Conservation (phyloP, 1,139 yeast genomes). For the Candida smagusa region DNA sequence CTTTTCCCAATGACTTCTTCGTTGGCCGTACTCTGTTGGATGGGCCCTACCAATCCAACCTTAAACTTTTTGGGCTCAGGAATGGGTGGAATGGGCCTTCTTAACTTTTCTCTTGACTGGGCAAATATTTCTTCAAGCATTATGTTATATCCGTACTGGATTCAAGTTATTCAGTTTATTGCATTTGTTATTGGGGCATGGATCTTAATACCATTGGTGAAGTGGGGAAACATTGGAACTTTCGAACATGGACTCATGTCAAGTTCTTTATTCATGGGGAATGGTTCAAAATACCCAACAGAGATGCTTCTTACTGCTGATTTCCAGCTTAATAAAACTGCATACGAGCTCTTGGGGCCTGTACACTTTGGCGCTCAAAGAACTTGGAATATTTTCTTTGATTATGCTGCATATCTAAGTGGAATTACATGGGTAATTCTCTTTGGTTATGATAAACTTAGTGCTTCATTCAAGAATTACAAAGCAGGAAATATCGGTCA, state of each 20-base stretch:
- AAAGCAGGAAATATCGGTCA: constrained; percentile 11
- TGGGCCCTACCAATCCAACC: constrained; percentile 35
- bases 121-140: constrained; percentile 43
- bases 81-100: constrained; percentile 43
- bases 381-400: constrained; percentile 50
- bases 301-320: constrained; percentile 13
- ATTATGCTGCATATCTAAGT: constrained; percentile 49
- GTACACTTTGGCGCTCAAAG: constrained; percentile 40
- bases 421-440: constrained; percentile 45
- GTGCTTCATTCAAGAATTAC: constrained; percentile 9
- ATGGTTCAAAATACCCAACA: constrained; percentile 16
- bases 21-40: constrained; percentile 41
- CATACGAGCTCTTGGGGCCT: constrained; percentile 16
- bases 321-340: constrained; percentile 14
- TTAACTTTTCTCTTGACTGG: constrained; percentile 45
- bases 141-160: constrained; percentile 46
- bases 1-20: constrained; percentile 41
- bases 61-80: constrained; percentile 44
- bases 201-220: constrained; percentile 39
- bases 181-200: constrained; percentile 42
- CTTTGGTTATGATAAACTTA: constrained; percentile 33
- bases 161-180: constrained; percentile 39
- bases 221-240: constrained; percentile 25
- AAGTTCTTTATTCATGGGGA: constrained; percentile 13
- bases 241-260: constrained; percentile 17